phyloP scores from a whole-genome alignment of 805 yeast genomes.

The Starmerella apicola region DNA sequence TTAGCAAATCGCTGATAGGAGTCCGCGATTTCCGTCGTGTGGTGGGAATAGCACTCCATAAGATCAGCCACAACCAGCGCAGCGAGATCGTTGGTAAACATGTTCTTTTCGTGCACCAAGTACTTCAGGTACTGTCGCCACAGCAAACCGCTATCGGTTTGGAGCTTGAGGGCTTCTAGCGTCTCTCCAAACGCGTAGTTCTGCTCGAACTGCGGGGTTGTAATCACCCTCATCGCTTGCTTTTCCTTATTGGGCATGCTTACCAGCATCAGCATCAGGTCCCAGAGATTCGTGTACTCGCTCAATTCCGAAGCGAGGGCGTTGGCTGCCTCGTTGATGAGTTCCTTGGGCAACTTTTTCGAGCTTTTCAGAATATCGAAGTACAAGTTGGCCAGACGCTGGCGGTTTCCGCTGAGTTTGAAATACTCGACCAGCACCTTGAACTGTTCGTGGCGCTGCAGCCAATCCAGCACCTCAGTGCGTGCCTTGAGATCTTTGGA shows the following conservation, averaged over 20 bases:
- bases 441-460: conserved; percentile 6
- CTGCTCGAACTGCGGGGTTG: conserved; percentile 18
- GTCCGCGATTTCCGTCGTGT: conserved; percentile 1
- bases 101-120: conserved; percentile 19
- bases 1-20: conserved; percentile 3
- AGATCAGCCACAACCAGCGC: conserved; percentile 27
- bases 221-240: conserved; percentile 27
- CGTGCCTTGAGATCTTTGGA: conserved; percentile 6
- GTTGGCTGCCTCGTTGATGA: conserved; percentile 22
- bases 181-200: conserved; percentile 24
- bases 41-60: conserved; percentile 19
- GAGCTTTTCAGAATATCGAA: conserved; percentile 5
- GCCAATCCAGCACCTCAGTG: conserved; percentile 3
- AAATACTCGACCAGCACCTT: conserved; percentile 16
- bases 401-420: conserved; percentile 1
- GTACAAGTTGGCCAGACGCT: conserved; percentile 21
- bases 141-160: conserved; percentile 26
- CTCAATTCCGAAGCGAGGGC: conserved; percentile 22
- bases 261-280: conserved; percentile 22
- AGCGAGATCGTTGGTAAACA: conserved; percentile 24
- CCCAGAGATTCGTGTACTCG: conserved; percentile 21
- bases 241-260: conserved; percentile 17
- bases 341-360: neutral
- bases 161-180: conserved; percentile 23
- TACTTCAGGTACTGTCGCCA: conserved; percentile 29